phyloP scores from a whole-genome alignment of 768 basidiomycete species.

The Arthromyces matolae region DNA sequence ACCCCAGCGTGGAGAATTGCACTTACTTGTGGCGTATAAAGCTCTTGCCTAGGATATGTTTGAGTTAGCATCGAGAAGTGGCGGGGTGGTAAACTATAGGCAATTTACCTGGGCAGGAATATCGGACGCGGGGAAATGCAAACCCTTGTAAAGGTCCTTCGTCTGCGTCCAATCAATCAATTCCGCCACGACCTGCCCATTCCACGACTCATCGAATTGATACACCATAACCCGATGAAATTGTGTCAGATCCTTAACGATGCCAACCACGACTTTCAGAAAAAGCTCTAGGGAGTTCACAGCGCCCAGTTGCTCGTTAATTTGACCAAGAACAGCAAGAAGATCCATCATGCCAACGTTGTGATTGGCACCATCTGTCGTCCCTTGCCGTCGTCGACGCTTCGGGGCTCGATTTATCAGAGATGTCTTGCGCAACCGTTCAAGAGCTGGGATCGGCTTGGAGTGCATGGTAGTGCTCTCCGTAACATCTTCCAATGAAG shows the following conservation, averaged over 20 bases:
- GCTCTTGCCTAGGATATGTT: constrained; percentile 49
- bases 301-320: constrained; percentile 73
- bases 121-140: constrained; percentile 69
- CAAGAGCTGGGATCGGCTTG: constrained; percentile 66
- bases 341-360: constrained; percentile 72
- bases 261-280: constrained; percentile 67
- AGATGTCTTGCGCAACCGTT: constrained; percentile 51
- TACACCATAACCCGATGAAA: constrained; percentile 82
- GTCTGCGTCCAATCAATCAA: constrained; percentile 75
- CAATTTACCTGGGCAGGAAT: constrained; percentile 58
- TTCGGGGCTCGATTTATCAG: constrained; percentile 5
- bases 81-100: neutral
- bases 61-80: no score
- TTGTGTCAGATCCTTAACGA: constrained; percentile 73
- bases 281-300: constrained; percentile 65
- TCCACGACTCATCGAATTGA: constrained; percentile 79
- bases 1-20: neutral
- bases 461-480: constrained; percentile 68
- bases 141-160: constrained; percentile 66
- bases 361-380: constrained; percentile 14
- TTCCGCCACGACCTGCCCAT: constrained; percentile 76
- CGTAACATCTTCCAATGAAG: constrained; percentile 55
- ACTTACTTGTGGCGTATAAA: constrained; percentile 63
- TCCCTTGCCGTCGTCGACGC: constrained; percentile 15
- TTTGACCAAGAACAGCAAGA: constrained; percentile 72